A percentile compares a stretch with the other conserved stretches of the same genome.
These are phyloP conservation scores for Serpula lacrymans DNA, from an alignment of 768 basidiomycete genomes.

Conservation along the genomic window DNA sequence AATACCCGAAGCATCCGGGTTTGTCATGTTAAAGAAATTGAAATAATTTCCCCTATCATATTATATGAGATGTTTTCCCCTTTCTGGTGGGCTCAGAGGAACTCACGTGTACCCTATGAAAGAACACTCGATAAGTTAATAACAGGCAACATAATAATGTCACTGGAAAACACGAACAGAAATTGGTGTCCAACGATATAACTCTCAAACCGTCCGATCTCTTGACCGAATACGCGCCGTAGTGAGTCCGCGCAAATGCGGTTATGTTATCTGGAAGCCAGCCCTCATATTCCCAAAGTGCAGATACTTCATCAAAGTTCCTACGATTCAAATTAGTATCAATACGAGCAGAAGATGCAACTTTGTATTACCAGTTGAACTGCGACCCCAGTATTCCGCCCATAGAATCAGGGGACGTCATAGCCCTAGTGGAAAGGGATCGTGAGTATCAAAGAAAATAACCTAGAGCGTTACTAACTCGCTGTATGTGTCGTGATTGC, in stretches of 20 bases:
- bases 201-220: constrained; percentile 43
- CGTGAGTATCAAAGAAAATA: not conserved
- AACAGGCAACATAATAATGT: not conserved
- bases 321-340: constrained; percentile 15
- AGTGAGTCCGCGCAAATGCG: constrained; percentile 41
- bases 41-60: constrained; percentile 44
- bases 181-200: constrained; percentile 49
- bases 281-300: constrained; percentile 42
- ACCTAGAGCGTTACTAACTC: constrained; percentile 32
- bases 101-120: not conserved
- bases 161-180: constrained; percentile 33
- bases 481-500: constrained; percentile 75
- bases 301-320: constrained; percentile 48
- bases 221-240: constrained; percentile 43
- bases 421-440: constrained; percentile 8
- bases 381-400: constrained; percentile 30
- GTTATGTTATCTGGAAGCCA: constrained; percentile 41
- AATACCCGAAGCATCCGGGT: constrained; percentile 47
- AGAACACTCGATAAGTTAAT: constrained; percentile 1
- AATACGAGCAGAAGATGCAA: not conserved
- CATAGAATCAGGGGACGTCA: constrained; percentile 37
- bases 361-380: constrained; percentile 38
- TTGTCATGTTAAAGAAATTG: constrained; percentile 44
- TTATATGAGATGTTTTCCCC: too few relatives aligned
- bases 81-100: too few relatives aligned